Evolutionary conservation across 2,329 filamentous ascomycete species (phyloP), one percentile per base, ranked within the genome.

Genomic region (Curvularia lunata): DNA sequence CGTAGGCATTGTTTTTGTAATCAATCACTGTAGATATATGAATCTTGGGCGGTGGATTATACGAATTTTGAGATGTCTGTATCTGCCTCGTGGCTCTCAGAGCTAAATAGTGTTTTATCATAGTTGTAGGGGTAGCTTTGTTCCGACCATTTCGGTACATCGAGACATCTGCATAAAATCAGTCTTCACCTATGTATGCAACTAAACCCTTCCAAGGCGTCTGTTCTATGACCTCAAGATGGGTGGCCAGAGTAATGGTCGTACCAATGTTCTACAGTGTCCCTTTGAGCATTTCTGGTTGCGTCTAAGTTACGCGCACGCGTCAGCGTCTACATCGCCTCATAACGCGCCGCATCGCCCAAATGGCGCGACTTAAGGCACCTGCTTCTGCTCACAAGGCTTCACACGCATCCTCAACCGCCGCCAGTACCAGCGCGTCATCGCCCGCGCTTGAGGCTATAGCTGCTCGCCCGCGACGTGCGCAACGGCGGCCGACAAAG

Each of bases 401-500:
- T 3, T 1, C 5, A 19, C 12, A 23, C n/a, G 13, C 4, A 19
- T 10, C 10, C 8, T 23, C 40, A 21, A 18, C 4, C 10, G 27
- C 18, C 12, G 40, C 45, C 34, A 40, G 23, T 18, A 32, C 53
- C 12, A 21, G 27, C 27, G 41, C 46, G 13, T 47, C 52, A 23
- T 64, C 55, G 8, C 49, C 49, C 2, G 70, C 69, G 16, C 60
- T 74, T 9, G 61, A 70, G 18, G 66, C 65, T 12, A 54, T 74
- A 19, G 65, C 64, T 12, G 61, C 52, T 4, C 60, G 66, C 19
- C 73, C 73, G 13, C 68, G 70, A 21, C 69, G 64, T 13, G 56
- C 62, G 4, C 65, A 72, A 52, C 64, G 63, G 21, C 69, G 75
- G 18, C 74, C 74, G 5, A 67, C 69, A 5, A 71, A 74, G 47